Evolutionary conservation across 192 early-diverging fungal genomes (phyloP).

Genomic region (Podila epigama): DNA sequence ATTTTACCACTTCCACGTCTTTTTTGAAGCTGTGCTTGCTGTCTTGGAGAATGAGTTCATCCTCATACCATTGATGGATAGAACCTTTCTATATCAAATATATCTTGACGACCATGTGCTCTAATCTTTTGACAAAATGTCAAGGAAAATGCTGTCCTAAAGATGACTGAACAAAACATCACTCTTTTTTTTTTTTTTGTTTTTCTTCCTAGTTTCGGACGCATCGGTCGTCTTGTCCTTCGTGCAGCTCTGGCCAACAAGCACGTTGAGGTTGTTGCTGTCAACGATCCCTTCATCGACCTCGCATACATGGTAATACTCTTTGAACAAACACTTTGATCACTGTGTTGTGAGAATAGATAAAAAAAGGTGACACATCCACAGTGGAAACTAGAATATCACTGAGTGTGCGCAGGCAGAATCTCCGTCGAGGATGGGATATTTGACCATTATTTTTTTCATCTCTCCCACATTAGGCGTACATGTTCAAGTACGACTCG

Average conservation of each 20-base stretch:
- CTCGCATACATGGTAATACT: slow-evolving; percentile 88
- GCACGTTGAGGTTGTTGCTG: slow-evolving; percentile 80
- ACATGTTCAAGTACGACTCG: slow-evolving; percentile 98
- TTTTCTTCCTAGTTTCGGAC: slow-evolving; percentile 77
- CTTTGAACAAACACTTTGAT: background rate
- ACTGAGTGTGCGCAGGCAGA: too few relatives aligned
- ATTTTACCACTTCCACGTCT: background rate
- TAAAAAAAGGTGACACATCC: too few relatives aligned
- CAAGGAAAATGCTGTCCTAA: too few relatives aligned
- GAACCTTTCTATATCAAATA: too few relatives aligned
- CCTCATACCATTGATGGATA: too few relatives aligned
- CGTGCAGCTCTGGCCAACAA: slow-evolving; percentile 82
- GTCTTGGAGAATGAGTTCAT: too few relatives aligned
- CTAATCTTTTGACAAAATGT: too few relatives aligned
- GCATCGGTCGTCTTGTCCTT: slow-evolving; percentile 98
- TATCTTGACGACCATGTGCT: too few relatives aligned
- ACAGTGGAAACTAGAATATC: too few relatives aligned
- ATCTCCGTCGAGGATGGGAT: too few relatives aligned
- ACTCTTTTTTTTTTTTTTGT: background rate
- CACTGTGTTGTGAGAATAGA: too few relatives aligned
- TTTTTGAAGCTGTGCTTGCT: too few relatives aligned
- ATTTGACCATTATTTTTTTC: background rate
- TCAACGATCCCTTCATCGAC: slow-evolving; percentile 98
- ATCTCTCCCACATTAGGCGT: slow-evolving; percentile 37
- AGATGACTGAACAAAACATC: background rate